Base-by-base conservation (phyloP, 2,329 filamentous ascomycete genomes). In the Fusarium coicis region DNA sequence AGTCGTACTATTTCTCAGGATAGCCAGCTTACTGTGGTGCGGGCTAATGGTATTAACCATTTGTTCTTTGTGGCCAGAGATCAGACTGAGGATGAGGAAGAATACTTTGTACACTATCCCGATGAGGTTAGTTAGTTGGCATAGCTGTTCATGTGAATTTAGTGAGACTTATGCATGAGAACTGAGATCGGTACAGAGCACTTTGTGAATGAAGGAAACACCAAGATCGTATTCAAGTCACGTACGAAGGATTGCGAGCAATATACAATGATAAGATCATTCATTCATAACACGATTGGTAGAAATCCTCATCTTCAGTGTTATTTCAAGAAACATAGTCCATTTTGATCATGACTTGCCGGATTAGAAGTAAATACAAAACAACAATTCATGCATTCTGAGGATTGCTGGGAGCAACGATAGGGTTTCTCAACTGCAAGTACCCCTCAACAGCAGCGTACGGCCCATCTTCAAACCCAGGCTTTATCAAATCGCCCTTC, bases 361-460 rank as follows among this genome's bases (percentile, higher is more conserved):
- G 1, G 16, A 50, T 16, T 50, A 50, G 11, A 15, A 12, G 21
- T 26, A 50, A 40, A 23, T 3, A 21, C 0, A n/a, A 10, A 34
- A 11, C 1, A 12, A 26, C 10, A 40, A 1, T 23, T 28, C 14
- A 59, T n/a, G 5, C 37, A 26, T 54, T n/a, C 15, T 54, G 34
- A 15, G 37, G 19, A 1, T 44, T 43, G 11, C 10, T 18, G 2
- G 58, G 47, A 7, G 47, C 58, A 6, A 61, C 26, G 2, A 61
- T 36, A 0, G 58, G 58, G 9, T 62, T 62, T 56, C 63, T 42
- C 2, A 71, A 4, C 60, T 68, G 68, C 30, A 72, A 39, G 10
- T 34, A 72, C 11, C 69, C 69, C 16, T 72, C 66, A 12, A 70
- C 42, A 15, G 62, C 61, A 23, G 66, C 57, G 10, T 72, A 72